Evolutionary conservation across 2,329 filamentous ascomycete genomes (phyloP).

Genomic region (Colletotrichum falcatum): DNA sequence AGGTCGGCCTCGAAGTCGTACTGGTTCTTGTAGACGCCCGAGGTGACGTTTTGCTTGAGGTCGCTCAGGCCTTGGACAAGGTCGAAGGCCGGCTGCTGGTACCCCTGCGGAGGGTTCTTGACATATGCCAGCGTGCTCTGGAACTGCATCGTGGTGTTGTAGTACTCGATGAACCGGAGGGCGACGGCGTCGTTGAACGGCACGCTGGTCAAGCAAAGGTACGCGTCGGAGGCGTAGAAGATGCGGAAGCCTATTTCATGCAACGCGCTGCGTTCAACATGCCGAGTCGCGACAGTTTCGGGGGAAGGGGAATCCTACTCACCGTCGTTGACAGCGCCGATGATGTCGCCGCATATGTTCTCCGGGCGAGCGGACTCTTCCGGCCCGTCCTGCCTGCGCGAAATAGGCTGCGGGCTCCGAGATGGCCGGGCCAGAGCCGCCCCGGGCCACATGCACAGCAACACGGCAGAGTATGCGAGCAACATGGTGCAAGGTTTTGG

Average conservation of each 20-base stretch:
- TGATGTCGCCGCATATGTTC: conserved; percentile 23
- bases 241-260: conserved; percentile 18
- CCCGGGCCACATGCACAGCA: conserved; percentile 3
- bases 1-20: conserved; percentile 27
- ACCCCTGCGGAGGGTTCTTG: conserved; percentile 26
- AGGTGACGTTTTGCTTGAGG: conserved; percentile 20
- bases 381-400: conserved; percentile 13
- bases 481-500: not conserved
- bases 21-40: conserved; percentile 24
- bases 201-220: conserved; percentile 26
- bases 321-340: conserved; percentile 26
- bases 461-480: not conserved
- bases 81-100: conserved; percentile 31
- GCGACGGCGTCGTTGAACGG: conserved; percentile 28
- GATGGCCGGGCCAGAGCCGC: conserved; percentile 2
- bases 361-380: not conserved
- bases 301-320: not conserved
- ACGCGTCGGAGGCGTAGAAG: conserved; percentile 20
- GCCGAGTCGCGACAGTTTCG: not conserved
- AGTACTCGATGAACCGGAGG: conserved; percentile 34
- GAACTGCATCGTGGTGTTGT: conserved; percentile 37
- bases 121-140: conserved; percentile 27
- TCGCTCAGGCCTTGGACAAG: conserved; percentile 9
- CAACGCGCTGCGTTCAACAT: not conserved
- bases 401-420: not conserved